These are phyloP conservation scores for Cylindrotheca closterium DNA, from an alignment of 108 stramenopile species.

Conservation along the genomic window DNA sequence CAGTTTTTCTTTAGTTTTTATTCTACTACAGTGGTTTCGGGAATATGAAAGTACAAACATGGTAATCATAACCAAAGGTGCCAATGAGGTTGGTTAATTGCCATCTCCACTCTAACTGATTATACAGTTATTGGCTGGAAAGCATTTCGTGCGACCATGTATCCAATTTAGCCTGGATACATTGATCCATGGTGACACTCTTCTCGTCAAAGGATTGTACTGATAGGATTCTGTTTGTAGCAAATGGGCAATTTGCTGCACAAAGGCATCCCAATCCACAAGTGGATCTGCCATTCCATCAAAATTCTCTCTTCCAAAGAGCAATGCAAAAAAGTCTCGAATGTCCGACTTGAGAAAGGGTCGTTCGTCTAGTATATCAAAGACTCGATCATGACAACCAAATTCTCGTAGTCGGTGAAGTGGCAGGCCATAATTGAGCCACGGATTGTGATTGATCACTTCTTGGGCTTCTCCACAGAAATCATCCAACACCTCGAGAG, in stretches of 20 bases:
- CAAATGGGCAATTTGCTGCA: neutral
- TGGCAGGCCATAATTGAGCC: conserved; percentile 61
- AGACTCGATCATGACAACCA: conserved; percentile 43
- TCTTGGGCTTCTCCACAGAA: conserved; percentile 68
- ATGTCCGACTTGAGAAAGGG: conserved; percentile 40
- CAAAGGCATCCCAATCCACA: conserved; percentile 15
- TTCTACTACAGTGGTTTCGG: too few species aligned
- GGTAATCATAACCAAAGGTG: too few species aligned
- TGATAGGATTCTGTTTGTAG: conserved; percentile 9
- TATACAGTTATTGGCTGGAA: too few species aligned
- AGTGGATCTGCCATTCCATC: too few species aligned
- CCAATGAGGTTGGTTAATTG: too few species aligned
- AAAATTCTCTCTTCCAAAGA: conserved; percentile 4
- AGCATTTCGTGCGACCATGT: neutral
- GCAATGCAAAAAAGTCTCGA: conserved; percentile 4
- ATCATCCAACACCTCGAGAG: conserved; percentile 78
- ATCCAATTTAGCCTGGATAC: conserved; percentile 6
- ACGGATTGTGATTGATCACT: conserved; percentile 63
- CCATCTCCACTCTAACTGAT: too few species aligned
- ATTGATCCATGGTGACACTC: conserved; percentile 32
- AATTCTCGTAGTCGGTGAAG: conserved; percentile 77
- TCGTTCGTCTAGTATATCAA: conserved; percentile 66
- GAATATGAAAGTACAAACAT: too few species aligned
- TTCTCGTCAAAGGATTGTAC: neutral
- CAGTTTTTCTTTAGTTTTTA: too few species aligned